Evolutionary conservation across 345 rosid species (phyloP).

Genomic region (Rhodamnia argentea): DNA sequence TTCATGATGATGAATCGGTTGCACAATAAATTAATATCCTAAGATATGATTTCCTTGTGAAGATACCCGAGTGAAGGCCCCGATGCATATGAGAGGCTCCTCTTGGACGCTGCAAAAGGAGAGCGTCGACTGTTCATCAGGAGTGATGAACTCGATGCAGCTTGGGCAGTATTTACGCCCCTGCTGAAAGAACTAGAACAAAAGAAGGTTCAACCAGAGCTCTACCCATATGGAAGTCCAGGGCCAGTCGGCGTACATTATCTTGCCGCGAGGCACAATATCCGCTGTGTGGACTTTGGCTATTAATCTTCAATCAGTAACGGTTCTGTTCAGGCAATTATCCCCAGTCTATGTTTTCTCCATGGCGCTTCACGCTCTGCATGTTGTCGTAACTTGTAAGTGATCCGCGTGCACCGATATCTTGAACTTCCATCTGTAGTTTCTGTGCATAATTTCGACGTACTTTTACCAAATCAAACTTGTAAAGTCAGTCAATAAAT

Average conservation of each 20-base stretch:
- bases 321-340: not conserved
- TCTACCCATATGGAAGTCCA: constrained; percentile 34
- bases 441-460: not conserved
- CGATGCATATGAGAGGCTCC: constrained; percentile 42
- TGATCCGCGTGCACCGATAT: not conserved
- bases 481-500: not conserved
- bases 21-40: not conserved
- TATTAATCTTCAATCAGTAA: not conserved
- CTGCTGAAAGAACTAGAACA: constrained; percentile 27
- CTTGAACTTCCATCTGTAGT: not conserved
- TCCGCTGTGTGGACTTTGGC: constrained; percentile 28
- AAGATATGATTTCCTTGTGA: not conserved
- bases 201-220: constrained; percentile 30
- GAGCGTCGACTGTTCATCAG: constrained; percentile 33
- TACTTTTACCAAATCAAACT: not conserved
- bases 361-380: not conserved
- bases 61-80: constrained; percentile 32
- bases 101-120: constrained; percentile 34
- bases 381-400: not conserved
- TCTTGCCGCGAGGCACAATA: constrained; percentile 34
- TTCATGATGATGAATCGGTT: not conserved
- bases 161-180: constrained; percentile 39
- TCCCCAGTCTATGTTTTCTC: not conserved
- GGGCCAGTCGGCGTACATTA: constrained; percentile 44
- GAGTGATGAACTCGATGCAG: constrained; percentile 47